phyloP scores from a whole-genome alignment of 2,329 filamentous ascomycete genomes.

The Colletotrichum graminicola region DNA sequence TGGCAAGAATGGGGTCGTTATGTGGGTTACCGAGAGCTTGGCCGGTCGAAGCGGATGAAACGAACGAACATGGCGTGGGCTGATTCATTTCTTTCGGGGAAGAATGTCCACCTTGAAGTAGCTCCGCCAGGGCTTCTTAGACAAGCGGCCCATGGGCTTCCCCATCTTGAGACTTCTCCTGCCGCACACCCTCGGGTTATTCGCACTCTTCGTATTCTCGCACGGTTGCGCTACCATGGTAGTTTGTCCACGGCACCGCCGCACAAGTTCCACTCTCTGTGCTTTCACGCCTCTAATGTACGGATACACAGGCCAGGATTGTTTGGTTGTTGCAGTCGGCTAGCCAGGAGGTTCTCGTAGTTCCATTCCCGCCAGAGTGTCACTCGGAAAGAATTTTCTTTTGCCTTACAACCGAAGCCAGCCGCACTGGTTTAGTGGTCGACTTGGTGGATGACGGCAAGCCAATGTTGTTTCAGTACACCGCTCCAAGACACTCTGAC shows the following conservation, averaged over 20 bases:
- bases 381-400: background rate
- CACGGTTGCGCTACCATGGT: background rate
- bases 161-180: background rate
- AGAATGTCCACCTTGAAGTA: background rate
- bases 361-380: background rate
- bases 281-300: background rate
- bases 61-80: background rate
- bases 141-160: background rate
- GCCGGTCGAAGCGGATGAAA: background rate
- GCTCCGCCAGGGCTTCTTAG: background rate
- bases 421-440: background rate
- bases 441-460: background rate
- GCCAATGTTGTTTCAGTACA: background rate
- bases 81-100: background rate
- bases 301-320: background rate
- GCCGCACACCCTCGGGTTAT: background rate
- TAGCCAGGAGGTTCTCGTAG: background rate
- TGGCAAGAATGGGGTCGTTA: background rate
- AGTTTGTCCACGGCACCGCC: background rate
- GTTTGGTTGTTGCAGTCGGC: background rate
- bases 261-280: background rate
- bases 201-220: background rate
- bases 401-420: background rate
- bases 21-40: background rate
- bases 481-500: background rate